phyloP scores from a whole-genome alignment of 2,329 filamentous ascomycete genomes.

The Diaporthe longicolla region DNA sequence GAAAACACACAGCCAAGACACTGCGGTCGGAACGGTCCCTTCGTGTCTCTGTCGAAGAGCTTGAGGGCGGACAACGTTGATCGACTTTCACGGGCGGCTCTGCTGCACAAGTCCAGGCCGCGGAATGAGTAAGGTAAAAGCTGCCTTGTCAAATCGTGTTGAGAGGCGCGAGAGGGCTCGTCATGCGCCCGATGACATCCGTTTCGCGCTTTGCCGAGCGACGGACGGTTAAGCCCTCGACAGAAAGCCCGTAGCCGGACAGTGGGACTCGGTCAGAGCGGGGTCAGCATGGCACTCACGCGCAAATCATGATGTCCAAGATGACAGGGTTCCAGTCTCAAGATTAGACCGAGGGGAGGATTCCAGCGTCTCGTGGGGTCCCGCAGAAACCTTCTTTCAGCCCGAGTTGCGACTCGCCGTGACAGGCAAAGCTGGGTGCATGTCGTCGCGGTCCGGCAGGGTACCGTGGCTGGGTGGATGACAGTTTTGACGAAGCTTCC shows the following conservation, averaged over 20 bases:
- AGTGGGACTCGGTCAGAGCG: slow-evolving; percentile 21
- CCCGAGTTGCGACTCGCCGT: slow-evolving; percentile 31
- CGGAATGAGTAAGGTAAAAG: slow-evolving; percentile 16
- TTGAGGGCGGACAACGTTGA: background rate
- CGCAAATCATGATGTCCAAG: slow-evolving; percentile 32
- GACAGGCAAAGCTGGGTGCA: slow-evolving; percentile 26
- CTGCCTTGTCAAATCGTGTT: background rate
- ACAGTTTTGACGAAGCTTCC: slow-evolving; percentile 30
- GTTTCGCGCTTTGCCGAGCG: slow-evolving; percentile 14
- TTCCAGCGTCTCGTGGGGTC: slow-evolving; percentile 28
- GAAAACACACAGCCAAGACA: slow-evolving; percentile 19
- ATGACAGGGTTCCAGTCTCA: slow-evolving; percentile 35
- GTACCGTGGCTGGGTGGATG: slow-evolving; percentile 26
- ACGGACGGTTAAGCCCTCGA: slow-evolving; percentile 4
- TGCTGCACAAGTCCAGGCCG: background rate
- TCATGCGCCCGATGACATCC: slow-evolving; percentile 9
- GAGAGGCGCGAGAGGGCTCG: slow-evolving; percentile 11
- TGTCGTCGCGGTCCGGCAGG: slow-evolving; percentile 18
- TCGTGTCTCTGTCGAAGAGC: background rate
- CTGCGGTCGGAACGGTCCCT: slow-evolving; percentile 3
- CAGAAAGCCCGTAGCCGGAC: slow-evolving; percentile 15
- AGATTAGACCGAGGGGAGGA: slow-evolving; percentile 28
- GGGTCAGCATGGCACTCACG: slow-evolving; percentile 27
- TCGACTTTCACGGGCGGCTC: background rate
- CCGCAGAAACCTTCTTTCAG: slow-evolving; percentile 34